These are phyloP conservation scores for Phytophthora brassicae DNA, from an alignment of 352 stramenopile species.

Conservation along the genomic window DNA sequence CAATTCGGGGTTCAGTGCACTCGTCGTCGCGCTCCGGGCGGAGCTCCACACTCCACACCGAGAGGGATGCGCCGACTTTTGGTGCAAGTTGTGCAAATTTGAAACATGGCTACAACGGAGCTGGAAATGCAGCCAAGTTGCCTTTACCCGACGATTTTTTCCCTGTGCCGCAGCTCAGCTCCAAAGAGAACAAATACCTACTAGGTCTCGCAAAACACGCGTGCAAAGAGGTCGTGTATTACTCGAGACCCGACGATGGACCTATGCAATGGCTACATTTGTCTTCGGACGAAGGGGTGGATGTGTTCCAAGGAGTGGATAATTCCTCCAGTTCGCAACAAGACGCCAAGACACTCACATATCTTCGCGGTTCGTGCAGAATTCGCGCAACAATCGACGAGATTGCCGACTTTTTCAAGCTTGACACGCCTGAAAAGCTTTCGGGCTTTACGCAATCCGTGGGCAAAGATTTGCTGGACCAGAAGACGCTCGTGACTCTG, in stretches of 20 bases:
- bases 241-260: constrained; percentile 62
- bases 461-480: constrained; percentile 76
- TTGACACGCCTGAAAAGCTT: constrained; percentile 74
- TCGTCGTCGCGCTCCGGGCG: constrained; percentile 21
- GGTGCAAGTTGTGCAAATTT: constrained; percentile 27
- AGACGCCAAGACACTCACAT: constrained; percentile 53
- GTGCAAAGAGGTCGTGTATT: constrained; percentile 87
- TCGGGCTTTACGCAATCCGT: constrained; percentile 70
- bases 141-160: constrained; percentile 77
- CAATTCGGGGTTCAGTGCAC: constrained; percentile 8
- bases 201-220: constrained; percentile 70
- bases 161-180: constrained; percentile 52
- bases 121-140: constrained; percentile 30
- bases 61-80: constrained; percentile 13
- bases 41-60: constrained; percentile 4
- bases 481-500: constrained; percentile 74
- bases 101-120: constrained; percentile 27
- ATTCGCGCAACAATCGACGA: constrained; percentile 83
- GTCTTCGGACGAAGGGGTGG: constrained; percentile 65
- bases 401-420: constrained; percentile 78
- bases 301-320: constrained; percentile 78
- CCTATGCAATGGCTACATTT: constrained; percentile 83
- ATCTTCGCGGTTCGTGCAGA: constrained; percentile 62
- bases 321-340: constrained; percentile 22
- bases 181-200: constrained; percentile 69